Conservation (phyloP, 352 stramenopile species). For the Globisporangium splendens region DNA sequence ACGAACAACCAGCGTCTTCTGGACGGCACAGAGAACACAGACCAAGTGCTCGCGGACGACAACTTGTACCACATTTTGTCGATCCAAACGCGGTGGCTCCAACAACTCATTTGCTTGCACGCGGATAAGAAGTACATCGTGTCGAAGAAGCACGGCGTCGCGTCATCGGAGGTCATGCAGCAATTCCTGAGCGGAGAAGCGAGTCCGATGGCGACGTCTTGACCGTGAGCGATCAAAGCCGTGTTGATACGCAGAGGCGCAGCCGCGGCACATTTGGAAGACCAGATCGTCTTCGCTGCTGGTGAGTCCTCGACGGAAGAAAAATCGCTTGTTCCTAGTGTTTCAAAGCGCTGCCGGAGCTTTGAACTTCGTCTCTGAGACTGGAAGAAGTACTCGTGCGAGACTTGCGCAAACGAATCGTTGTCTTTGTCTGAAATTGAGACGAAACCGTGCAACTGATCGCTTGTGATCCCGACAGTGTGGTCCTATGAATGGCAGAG, state of each 20-base stretch:
- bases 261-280: conserved; percentile 12
- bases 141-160: conserved; percentile 9
- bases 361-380: conserved; percentile 8
- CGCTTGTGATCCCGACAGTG: conserved; percentile 22
- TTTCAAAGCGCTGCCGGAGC: conserved; percentile 18
- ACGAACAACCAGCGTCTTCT: conserved; percentile 40
- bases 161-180: conserved; percentile 17
- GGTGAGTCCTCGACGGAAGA: conserved; percentile 1
- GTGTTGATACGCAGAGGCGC: conserved; percentile 25
- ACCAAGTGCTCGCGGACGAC: conserved; percentile 62
- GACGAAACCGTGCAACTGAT: conserved; percentile 18
- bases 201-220: conserved; percentile 11
- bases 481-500: conserved; percentile 3
- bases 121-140: conserved; percentile 32
- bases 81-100: conserved; percentile 56
- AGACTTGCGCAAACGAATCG: conserved; percentile 13
- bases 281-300: conserved; percentile 21
- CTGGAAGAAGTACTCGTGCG: conserved; percentile 22
- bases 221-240: conserved; percentile 21
- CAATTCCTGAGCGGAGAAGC: conserved; percentile 30
- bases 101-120: conserved; percentile 41
- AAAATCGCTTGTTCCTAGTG: conserved; percentile 9
- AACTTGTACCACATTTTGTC: conserved; percentile 52
- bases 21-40: conserved; percentile 35
- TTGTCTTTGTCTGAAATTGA: conserved; percentile 1